phyloP scores from a whole-genome alignment of 208 protist species.

The Leptomonas pyrrhocoris region DNA sequence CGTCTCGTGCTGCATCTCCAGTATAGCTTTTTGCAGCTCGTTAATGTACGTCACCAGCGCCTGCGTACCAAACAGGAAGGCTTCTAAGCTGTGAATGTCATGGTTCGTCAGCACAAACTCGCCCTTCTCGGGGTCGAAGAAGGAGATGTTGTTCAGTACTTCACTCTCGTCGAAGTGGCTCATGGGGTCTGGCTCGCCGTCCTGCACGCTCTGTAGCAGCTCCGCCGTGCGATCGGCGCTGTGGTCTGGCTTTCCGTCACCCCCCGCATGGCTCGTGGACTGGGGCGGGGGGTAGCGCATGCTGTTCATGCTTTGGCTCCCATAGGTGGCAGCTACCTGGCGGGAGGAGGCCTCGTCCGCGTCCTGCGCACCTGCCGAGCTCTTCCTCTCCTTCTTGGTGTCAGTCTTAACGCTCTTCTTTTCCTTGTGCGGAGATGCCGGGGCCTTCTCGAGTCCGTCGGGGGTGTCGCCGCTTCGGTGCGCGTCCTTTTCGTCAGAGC shows the following conservation, averaged over 20 bases:
- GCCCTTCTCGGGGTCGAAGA: conserved; percentile 68
- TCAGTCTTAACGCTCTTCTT: neutral
- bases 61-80: conserved; percentile 82
- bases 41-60: conserved; percentile 75
- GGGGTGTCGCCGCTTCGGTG: conserved; percentile 6
- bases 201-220: conserved; percentile 20
- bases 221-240: conserved; percentile 1
- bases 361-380: neutral
- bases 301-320: conserved; percentile 11
- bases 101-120: conserved; percentile 86
- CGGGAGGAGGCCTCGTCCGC: neutral
- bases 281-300: conserved; percentile 12
- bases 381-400: neutral
- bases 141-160: conserved; percentile 51
- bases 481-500: conserved; percentile 11
- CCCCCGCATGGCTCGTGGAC: conserved; percentile 14
- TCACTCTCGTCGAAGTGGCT: conserved; percentile 26
- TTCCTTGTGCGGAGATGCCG: neutral
- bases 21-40: conserved; percentile 80
- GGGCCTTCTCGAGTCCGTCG: neutral
- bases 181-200: conserved; percentile 18
- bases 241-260: conserved; percentile 1
- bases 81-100: conserved; percentile 90
- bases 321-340: neutral
- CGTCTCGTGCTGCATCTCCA: conserved; percentile 80